phyloP scores from a whole-genome alignment of 345 rosid genomes.

The Dipteronia sinensis region DNA sequence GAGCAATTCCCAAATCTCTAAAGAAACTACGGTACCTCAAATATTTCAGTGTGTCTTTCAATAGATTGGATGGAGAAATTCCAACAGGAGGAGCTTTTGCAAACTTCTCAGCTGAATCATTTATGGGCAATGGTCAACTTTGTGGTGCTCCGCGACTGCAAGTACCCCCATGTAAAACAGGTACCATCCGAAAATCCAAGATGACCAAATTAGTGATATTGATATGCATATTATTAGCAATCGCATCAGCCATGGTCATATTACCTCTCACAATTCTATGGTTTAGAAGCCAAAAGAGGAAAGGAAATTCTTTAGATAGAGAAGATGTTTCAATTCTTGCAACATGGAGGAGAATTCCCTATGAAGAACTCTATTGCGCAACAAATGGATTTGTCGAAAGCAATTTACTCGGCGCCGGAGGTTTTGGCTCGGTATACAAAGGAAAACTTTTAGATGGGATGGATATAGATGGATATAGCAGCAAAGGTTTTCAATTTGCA shows the following conservation, averaged over 20 bases:
- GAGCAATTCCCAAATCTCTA: slow-evolving; percentile 26
- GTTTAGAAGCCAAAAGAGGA: background rate
- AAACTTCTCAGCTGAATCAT: slow-evolving; percentile 18
- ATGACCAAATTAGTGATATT: too few relatives aligned
- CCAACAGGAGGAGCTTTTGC: slow-evolving; percentile 9
- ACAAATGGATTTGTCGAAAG: slow-evolving; percentile 1
- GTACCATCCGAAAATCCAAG: too few relatives aligned
- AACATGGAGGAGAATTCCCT: slow-evolving; percentile 10
- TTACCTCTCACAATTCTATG: background rate
- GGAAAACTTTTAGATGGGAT: slow-evolving; percentile 13
- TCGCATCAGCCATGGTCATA: background rate
- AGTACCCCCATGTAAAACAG: background rate
- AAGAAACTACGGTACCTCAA: background rate
- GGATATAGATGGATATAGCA: background rate
- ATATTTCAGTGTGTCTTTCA: slow-evolving; percentile 8
- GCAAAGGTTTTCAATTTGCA: slow-evolving; percentile 11
- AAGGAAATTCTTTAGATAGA: background rate
- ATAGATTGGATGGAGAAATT: slow-evolving; percentile 22
- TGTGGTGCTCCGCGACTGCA: slow-evolving; percentile 14
- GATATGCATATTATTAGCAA: too few relatives aligned
- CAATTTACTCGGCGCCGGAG: slow-evolving; percentile 12
- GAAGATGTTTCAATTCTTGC: background rate
- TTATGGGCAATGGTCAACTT: slow-evolving; percentile 7
- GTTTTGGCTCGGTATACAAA: slow-evolving; percentile 14
- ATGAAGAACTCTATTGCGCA: background rate